phyloP scores from a whole-genome alignment of 1,284 basidiomycete species.

The Ganoderma resinaceum region DNA sequence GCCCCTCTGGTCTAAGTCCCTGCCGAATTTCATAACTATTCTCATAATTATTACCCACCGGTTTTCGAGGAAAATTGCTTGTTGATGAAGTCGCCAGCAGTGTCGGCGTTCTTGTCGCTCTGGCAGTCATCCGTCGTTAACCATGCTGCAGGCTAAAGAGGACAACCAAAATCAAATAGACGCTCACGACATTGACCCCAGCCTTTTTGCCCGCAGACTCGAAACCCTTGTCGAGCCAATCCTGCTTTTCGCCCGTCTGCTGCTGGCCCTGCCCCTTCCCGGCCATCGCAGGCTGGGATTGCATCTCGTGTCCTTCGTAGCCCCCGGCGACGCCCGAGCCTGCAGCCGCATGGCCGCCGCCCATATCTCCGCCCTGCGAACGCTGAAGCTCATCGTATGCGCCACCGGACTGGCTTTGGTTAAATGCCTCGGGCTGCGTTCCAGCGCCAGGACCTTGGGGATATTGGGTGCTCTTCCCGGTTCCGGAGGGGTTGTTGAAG shows the following conservation, averaged over 20 bases:
- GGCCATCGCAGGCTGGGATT: not conserved
- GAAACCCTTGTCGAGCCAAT: slow-evolving; percentile 43
- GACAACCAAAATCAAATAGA: not conserved
- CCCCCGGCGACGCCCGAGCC: slow-evolving; percentile 31
- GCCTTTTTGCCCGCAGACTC: slow-evolving; percentile 34
- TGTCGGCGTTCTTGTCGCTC: slow-evolving; percentile 40
- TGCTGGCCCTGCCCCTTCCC: not conserved
- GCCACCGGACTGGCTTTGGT: slow-evolving; percentile 19
- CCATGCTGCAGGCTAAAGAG: not conserved
- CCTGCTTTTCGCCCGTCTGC: slow-evolving; percentile 33
- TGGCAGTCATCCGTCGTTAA: slow-evolving; percentile 11
- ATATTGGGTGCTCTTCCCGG: not conserved
- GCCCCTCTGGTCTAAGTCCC: too few relatives aligned
- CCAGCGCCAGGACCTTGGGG: not conserved
- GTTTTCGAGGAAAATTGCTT: slow-evolving; percentile 33
- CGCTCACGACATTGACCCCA: slow-evolving; percentile 39
- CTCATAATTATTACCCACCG: slow-evolving; percentile 31
- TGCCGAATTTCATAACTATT: too few relatives aligned
- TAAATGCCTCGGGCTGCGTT: not conserved
- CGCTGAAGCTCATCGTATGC: slow-evolving; percentile 28
- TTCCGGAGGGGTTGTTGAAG: slow-evolving; percentile 14
- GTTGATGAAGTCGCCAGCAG: slow-evolving; percentile 39
- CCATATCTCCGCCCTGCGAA: slow-evolving; percentile 26
- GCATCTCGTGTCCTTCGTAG: slow-evolving; percentile 18
- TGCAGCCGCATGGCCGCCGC: slow-evolving; percentile 29